These are phyloP conservation scores for Metarhizium anisopliae DNA, from an alignment of 2,329 filamentous ascomycete genomes.

Conservation along the genomic window DNA sequence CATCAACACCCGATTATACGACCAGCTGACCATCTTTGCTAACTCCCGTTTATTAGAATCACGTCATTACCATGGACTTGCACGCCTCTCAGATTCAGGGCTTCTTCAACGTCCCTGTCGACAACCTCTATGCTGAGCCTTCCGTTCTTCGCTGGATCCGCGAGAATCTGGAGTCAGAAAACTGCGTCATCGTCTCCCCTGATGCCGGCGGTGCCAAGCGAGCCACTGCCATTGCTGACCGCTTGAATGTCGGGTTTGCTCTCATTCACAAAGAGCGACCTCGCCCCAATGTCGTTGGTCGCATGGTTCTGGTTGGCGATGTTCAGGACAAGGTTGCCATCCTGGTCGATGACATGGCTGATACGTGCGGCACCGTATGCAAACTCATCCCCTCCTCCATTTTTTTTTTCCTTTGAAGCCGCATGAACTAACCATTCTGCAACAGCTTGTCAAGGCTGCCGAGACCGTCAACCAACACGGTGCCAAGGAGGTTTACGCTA, in stretches of 20 bases:
- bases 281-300: slow-evolving; percentile 74
- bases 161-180: slow-evolving; percentile 70
- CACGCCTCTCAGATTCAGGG: slow-evolving; percentile 92
- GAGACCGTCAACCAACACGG: slow-evolving; percentile 81
- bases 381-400: neutral
- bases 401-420: neutral
- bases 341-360: slow-evolving; percentile 95
- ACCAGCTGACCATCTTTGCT: neutral
- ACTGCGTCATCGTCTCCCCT: slow-evolving; percentile 89
- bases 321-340: slow-evolving; percentile 88
- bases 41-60: slow-evolving; percentile 21
- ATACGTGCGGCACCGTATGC: slow-evolving; percentile 73
- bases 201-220: slow-evolving; percentile 93
- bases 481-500: slow-evolving; percentile 81
- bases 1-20: neutral
- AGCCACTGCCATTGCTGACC: slow-evolving; percentile 87
- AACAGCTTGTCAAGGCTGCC: slow-evolving; percentile 64
- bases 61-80: slow-evolving; percentile 88
- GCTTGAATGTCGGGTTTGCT: slow-evolving; percentile 81
- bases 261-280: slow-evolving; percentile 96
- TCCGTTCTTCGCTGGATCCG: slow-evolving; percentile 86
- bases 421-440: slow-evolving; percentile 1
- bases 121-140: slow-evolving; percentile 87
- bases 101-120: slow-evolving; percentile 76
- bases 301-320: slow-evolving; percentile 91